Percentiles rank a stretch among this genome's conserved stretches.
phyloP scores from a whole-genome alignment of 495 filamentous ascomycete species.

The Neurospora intermedia region DNA sequence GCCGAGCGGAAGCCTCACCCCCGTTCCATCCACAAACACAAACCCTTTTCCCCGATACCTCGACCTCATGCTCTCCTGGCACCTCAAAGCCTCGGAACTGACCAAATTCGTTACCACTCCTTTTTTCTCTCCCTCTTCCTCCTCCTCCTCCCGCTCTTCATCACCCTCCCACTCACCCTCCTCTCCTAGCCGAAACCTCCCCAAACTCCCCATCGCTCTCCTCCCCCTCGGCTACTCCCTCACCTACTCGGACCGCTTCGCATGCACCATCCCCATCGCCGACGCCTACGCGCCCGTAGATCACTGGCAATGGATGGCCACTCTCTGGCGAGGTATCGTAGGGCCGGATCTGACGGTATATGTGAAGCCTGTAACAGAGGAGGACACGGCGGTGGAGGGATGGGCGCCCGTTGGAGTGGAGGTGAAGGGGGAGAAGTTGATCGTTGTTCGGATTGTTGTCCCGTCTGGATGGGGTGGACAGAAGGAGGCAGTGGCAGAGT shows the following conservation, averaged over 20 bases:
- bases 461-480: background rate
- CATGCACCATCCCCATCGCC: slow-evolving; percentile 56
- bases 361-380: slow-evolving; percentile 26
- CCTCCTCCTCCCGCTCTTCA: background rate
- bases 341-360: slow-evolving; percentile 83
- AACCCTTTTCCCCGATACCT: slow-evolving; percentile 54
- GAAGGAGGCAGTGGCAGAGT: slow-evolving; percentile 15
- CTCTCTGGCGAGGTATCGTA: slow-evolving; percentile 79
- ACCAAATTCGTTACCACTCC: slow-evolving; percentile 46
- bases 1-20: background rate
- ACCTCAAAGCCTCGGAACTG: slow-evolving; percentile 56
- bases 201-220: slow-evolving; percentile 52
- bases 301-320: slow-evolving; percentile 98
- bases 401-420: slow-evolving; percentile 35
- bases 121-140: background rate
- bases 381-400: slow-evolving; percentile 7
- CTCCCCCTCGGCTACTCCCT: slow-evolving; percentile 63
- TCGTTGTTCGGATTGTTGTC: slow-evolving; percentile 23
- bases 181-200: background rate
- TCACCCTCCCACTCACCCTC: background rate
- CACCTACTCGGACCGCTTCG: slow-evolving; percentile 62
- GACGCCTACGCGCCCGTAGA: slow-evolving; percentile 74
- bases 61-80: slow-evolving; percentile 60
- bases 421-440: slow-evolving; percentile 32
- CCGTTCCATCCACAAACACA: background rate